These are phyloP conservation scores for Claviceps digitariae DNA, from an alignment of 2,329 filamentous ascomycete species.

Conservation along the genomic window DNA sequence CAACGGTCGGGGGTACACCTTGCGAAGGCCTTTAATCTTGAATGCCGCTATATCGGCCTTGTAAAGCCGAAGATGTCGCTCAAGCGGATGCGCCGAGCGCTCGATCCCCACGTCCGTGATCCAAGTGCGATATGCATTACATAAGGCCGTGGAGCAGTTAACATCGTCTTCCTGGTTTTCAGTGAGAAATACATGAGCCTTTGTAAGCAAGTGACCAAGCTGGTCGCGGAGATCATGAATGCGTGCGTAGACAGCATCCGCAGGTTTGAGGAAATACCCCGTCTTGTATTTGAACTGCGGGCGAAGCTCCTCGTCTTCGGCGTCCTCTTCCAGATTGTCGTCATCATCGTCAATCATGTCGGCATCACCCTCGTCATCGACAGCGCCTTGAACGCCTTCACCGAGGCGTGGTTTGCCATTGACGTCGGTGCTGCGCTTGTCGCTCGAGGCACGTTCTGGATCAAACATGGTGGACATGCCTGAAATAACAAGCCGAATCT, in stretches of 20 bases:
- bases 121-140: constrained; percentile 87
- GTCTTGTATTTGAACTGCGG: constrained; percentile 81
- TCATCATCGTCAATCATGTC: constrained; percentile 31
- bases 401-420: constrained; percentile 8
- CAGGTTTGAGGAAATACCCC: constrained; percentile 59
- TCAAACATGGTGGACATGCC: constrained; percentile 87
- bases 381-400: constrained; percentile 16
- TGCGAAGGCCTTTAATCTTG: constrained; percentile 84
- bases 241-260: constrained; percentile 48
- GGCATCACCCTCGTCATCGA: constrained; percentile 41
- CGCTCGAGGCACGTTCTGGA: constrained; percentile 51
- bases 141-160: constrained; percentile 83
- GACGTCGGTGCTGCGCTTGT: constrained; percentile 34
- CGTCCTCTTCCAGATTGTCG: constrained; percentile 47
- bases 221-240: constrained; percentile 73
- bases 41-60: constrained; percentile 81
- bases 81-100: constrained; percentile 82
- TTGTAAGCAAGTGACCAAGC: constrained; percentile 67
- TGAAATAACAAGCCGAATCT: constrained; percentile 78
- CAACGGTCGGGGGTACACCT: constrained; percentile 84
- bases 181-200: constrained; percentile 72
- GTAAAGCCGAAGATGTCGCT: constrained; percentile 73
- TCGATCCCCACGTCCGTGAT: constrained; percentile 97
- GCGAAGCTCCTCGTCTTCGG: constrained; percentile 69
- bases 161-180: constrained; percentile 89